Evolutionary conservation across 306 rosid species (phyloP).

Genomic region (Fagus crenata): DNA sequence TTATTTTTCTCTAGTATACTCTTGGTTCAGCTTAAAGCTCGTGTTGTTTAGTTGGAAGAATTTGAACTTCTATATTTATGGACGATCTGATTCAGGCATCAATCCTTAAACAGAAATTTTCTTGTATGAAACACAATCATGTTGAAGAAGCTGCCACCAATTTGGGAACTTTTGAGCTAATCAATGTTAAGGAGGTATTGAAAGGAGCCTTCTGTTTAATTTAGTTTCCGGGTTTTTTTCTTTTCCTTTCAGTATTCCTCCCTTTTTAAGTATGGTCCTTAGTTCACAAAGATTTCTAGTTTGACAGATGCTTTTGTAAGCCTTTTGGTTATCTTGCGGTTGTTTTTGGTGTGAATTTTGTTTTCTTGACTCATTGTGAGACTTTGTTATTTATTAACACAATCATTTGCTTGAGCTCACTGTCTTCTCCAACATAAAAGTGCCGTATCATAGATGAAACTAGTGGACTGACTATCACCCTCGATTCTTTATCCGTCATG

Average conservation of each 20-base stretch:
- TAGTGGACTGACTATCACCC: conserved; percentile 1
- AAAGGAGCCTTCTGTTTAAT: conserved; percentile 20
- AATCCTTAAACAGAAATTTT: conserved; percentile 42
- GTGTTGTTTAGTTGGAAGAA: conserved; percentile 26
- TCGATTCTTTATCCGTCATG: neutral
- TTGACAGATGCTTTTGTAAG: conserved; percentile 3
- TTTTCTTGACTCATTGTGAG: neutral
- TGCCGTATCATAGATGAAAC: conserved; percentile 5
- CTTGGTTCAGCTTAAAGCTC: neutral
- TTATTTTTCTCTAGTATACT: neutral
- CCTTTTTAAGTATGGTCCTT: conserved; percentile 13
- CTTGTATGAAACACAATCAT: conserved; percentile 39
- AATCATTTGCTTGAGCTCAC: neutral
- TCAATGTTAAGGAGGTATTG: conserved; percentile 52
- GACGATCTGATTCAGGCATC: conserved; percentile 34
- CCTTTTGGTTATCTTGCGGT: neutral
- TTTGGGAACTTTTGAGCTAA: conserved; percentile 55
- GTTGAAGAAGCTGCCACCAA: conserved; percentile 44
- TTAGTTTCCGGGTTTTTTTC: conserved; percentile 28
- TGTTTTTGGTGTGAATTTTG: conserved; percentile 10
- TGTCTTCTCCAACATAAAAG: neutral
- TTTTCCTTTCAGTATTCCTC: conserved; percentile 12
- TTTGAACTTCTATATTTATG: conserved; percentile 19
- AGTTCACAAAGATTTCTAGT: neutral
- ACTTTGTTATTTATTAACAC: conserved; percentile 10